These are phyloP conservation scores for Cercospora nicotianae DNA, from an alignment of 2,329 filamentous ascomycete species.

Conservation along the genomic window DNA sequence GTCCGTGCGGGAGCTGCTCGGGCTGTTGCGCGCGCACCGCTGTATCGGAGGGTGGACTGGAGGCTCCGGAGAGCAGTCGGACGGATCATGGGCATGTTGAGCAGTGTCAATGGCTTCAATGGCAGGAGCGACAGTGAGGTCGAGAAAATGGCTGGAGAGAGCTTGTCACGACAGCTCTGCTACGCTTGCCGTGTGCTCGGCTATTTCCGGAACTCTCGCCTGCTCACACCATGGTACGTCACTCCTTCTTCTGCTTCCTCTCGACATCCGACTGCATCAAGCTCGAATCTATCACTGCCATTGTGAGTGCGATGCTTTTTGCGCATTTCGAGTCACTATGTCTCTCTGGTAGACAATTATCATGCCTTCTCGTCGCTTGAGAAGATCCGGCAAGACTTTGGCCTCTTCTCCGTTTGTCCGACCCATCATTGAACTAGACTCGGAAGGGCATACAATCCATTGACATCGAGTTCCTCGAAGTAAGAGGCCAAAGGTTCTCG, in stretches of 20 bases:
- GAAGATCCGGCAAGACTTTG: no score
- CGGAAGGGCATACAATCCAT: no score
- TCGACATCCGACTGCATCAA: neutral
- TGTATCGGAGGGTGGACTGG: conserved; percentile 24
- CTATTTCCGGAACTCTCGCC: conserved; percentile 10
- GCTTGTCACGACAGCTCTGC: neutral
- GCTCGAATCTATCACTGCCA: no score
- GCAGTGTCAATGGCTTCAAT: conserved; percentile 9
- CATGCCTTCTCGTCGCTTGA: no score
- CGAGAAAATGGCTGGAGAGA: conserved; percentile 15
- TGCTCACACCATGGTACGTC: neutral
- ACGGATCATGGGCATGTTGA: conserved; percentile 28
- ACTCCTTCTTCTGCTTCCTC: neutral
- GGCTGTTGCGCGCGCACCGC: conserved; percentile 21
- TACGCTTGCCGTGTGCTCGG: neutral
- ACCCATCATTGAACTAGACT: no score
- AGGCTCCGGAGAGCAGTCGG: conserved; percentile 31
- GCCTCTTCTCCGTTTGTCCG: no score
- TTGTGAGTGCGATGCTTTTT: no score
- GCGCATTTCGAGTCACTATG: no score
- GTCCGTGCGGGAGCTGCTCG: conserved; percentile 27
- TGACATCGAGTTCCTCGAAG: no score
- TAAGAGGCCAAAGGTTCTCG: no score
- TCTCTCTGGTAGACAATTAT: no score
- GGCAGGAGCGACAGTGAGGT: conserved; percentile 11